These are phyloP conservation scores for Tricholoma sp. DNA, from an alignment of 768 basidiomycete species.

Conservation along the genomic window DNA sequence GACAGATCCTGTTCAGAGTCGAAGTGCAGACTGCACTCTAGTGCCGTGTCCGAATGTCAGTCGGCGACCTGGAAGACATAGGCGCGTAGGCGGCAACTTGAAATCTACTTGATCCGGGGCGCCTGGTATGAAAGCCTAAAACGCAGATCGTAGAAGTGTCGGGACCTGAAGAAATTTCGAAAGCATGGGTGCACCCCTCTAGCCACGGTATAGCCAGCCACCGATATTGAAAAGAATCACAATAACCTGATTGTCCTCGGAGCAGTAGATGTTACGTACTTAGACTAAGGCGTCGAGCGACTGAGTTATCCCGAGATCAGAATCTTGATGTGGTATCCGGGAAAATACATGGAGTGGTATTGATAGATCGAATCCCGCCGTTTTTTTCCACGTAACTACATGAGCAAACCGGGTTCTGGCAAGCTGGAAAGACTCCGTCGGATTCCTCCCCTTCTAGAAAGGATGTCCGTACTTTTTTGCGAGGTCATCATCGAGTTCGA, in stretches of 20 bases:
- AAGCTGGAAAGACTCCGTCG: neutral
- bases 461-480: no score
- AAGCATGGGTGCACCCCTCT: neutral
- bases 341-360: neutral
- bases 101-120: neutral
- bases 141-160: conserved; percentile 1
- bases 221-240: neutral
- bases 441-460: neutral
- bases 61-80: neutral
- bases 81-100: neutral
- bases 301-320: neutral
- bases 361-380: neutral
- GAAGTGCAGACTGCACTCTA: neutral
- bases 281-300: neutral
- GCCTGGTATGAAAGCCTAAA: neutral
- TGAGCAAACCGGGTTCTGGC: neutral
- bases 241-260: neutral
- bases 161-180: neutral
- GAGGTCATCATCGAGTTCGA: no score
- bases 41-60: neutral
- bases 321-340: neutral
- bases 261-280: neutral
- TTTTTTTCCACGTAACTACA: neutral
- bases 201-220: neutral
- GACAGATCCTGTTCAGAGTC: neutral